Evolutionary conservation across 495 filamentous ascomycete species (phyloP).

Genomic region (Hypoxylon rickii): DNA sequence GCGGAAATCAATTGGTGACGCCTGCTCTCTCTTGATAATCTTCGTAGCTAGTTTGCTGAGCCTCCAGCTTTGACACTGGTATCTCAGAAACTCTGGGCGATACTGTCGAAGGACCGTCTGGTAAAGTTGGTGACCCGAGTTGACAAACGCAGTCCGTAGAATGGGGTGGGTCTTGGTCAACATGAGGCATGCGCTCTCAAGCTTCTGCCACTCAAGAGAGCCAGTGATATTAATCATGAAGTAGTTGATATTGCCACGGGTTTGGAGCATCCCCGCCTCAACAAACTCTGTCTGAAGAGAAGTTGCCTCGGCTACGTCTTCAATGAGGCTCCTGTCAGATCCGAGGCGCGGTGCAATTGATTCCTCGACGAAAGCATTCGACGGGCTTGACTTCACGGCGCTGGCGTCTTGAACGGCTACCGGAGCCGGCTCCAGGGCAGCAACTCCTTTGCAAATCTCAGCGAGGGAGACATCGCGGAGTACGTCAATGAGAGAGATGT

Average conservation of each 20-base stretch:
- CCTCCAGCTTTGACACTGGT: conserved; percentile 49
- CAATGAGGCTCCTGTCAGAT: conserved; percentile 41
- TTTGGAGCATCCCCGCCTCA: conserved; percentile 51
- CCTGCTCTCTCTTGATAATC: conserved; percentile 48
- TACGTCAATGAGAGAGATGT: conserved; percentile 45
- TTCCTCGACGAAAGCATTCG: conserved; percentile 12
- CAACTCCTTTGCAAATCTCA: conserved; percentile 45
- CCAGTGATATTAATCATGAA: conserved; percentile 50
- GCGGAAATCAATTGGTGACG: conserved; percentile 42
- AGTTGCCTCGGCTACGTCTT: conserved; percentile 50
- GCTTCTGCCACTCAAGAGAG: conserved; percentile 44
- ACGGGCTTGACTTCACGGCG: conserved; percentile 5
- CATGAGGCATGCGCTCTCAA: conserved; percentile 48
- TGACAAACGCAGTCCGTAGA: conserved; percentile 50
- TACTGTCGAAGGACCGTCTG: conserved; percentile 49
- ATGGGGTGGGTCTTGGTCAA: conserved; percentile 49
- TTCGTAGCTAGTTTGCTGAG: conserved; percentile 43
- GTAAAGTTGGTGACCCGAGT: conserved; percentile 48
- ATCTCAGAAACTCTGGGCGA: conserved; percentile 46
- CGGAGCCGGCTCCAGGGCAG: conserved; percentile 18
- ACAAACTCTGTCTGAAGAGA: conserved; percentile 50
- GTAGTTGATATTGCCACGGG: conserved; percentile 49
- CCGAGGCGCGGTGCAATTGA: conserved; percentile 45
- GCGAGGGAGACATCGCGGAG: conserved; percentile 43
- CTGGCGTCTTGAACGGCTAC: conserved; percentile 33